These are phyloP conservation scores for Magnaporthales sp. DNA, from an alignment of 2,329 filamentous ascomycete genomes.

Conservation along the genomic window DNA sequence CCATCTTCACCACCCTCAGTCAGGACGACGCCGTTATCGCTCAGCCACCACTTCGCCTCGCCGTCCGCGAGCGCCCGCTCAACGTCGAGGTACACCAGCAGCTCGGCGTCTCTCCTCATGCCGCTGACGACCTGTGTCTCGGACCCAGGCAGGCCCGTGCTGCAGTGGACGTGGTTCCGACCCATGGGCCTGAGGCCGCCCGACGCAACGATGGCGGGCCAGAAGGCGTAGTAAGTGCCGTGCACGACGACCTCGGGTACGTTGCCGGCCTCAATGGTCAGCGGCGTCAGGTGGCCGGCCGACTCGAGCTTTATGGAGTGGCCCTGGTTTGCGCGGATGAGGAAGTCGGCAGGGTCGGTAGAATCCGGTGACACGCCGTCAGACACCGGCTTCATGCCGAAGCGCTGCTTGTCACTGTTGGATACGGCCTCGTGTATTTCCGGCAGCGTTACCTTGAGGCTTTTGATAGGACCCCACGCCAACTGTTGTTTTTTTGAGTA, in stretches of 20 bases:
- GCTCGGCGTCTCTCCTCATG: conserved; percentile 69
- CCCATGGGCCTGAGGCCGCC: conserved; percentile 77
- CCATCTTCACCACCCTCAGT: conserved; percentile 51
- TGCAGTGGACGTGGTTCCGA: conserved; percentile 85
- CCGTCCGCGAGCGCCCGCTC: conserved; percentile 52
- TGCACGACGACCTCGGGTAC: conserved; percentile 67
- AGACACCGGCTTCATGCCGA: conserved; percentile 55
- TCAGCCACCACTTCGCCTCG: conserved; percentile 64
- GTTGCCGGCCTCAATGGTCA: conserved; percentile 49
- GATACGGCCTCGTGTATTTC: conserved; percentile 65
- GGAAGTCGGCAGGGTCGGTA: conserved; percentile 54
- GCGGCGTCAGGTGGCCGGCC: conserved; percentile 59
- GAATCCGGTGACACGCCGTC: conserved; percentile 13
- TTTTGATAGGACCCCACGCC: conserved; percentile 49
- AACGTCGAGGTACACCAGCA: conserved; percentile 72
- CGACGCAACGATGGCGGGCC: conserved; percentile 62
- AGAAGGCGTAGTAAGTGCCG: conserved; percentile 79
- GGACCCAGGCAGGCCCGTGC: conserved; percentile 55
- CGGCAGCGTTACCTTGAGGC: conserved; percentile 62
- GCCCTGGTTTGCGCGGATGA: conserved; percentile 93
- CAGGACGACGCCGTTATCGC: conserved; percentile 69
- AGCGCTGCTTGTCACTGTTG: conserved; percentile 84
- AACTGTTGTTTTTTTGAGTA: conserved; percentile 30
- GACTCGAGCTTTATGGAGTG: conserved; percentile 73
- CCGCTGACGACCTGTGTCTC: conserved; percentile 55